Base-by-base conservation (phyloP, 2,329 filamentous ascomycete species). In the Aspergillus japonicus region DNA sequence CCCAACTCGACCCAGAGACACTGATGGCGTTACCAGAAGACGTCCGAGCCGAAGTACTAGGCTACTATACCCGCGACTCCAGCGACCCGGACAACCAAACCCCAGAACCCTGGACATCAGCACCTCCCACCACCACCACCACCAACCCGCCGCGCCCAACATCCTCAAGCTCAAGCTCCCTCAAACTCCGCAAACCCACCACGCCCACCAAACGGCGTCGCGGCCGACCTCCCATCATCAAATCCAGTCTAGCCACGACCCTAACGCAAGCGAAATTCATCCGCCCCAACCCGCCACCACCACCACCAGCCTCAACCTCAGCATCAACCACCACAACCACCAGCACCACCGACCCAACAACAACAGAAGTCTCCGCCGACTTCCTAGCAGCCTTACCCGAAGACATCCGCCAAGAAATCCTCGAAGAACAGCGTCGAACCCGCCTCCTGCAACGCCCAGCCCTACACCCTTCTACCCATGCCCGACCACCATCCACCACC, bases 361-460 rank as follows among this genome's bases (percentile, higher is more conserved):
- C 1, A 63, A 66, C 66, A 16, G 75, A 72, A 51, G 73, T 91
- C 3, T 89, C 91, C 59, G 80, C 85, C 0, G 87, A 88, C 0
- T 93, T 97, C 69, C 85, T 98, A 2, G 86, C 89, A 1, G 92
- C 92, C 16, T 80, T 98, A 0, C 94, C 94, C 0, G 87, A 90
- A 64, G 91, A 96, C 50, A 84, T 96, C 50, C 86, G 90, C 12
- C 81, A 78, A 16, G 93, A 98, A 75, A 83, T 98, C 6, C 75
- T 96, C 2, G 87, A 86, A 21, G 90, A 96, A 68, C 88, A 93
- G 69, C 83, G 82, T 35, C 84, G 83, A 21, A 75, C 78, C 21
- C 85, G 82, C n/a, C 79, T 89, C 21, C 85, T 86, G 11, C 83
- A 86, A 42, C 81, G 77, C 19, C 78, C 83, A 1, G 82, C 80